Percentiles rank a stretch among this genome's conserved stretches.
Conservation (phyloP, 495 filamentous ascomycete species). For the Pyrenula massariospora region DNA sequence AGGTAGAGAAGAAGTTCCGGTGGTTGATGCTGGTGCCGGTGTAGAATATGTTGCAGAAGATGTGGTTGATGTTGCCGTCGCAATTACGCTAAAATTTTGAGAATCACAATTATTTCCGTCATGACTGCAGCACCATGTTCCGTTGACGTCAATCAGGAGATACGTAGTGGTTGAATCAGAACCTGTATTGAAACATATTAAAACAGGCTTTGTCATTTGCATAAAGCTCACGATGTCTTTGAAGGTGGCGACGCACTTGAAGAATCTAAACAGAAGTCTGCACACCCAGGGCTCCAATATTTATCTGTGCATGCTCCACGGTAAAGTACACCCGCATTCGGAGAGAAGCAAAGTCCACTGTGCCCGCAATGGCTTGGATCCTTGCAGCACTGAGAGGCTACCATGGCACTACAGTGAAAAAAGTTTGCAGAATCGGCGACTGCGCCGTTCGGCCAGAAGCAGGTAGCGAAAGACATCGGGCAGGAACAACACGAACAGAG, state of each 20-base stretch:
- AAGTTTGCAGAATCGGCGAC: background rate
- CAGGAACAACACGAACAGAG: too few relatives aligned
- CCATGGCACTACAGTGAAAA: background rate
- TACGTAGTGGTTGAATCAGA: background rate
- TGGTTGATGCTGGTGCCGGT: background rate
- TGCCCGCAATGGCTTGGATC: background rate
- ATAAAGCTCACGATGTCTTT: background rate
- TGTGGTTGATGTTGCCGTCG: background rate
- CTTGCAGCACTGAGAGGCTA: background rate
- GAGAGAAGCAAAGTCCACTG: background rate
- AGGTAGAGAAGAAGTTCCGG: background rate
- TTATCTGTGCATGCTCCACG: background rate
- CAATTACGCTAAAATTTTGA: background rate
- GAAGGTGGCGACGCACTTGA: background rate
- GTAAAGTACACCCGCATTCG: background rate
- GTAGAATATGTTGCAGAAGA: background rate
- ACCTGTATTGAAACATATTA: background rate
- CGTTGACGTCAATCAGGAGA: background rate
- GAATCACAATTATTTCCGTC: background rate
- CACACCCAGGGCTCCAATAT: background rate
- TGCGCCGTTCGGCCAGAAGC: background rate
- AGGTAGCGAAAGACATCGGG: background rate
- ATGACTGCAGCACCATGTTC: background rate
- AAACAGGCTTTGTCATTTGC: background rate
- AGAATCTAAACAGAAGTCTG: background rate